phyloP scores from a whole-genome alignment of 2,329 filamentous ascomycete species.

The Chalaropsis thielavioides region DNA sequence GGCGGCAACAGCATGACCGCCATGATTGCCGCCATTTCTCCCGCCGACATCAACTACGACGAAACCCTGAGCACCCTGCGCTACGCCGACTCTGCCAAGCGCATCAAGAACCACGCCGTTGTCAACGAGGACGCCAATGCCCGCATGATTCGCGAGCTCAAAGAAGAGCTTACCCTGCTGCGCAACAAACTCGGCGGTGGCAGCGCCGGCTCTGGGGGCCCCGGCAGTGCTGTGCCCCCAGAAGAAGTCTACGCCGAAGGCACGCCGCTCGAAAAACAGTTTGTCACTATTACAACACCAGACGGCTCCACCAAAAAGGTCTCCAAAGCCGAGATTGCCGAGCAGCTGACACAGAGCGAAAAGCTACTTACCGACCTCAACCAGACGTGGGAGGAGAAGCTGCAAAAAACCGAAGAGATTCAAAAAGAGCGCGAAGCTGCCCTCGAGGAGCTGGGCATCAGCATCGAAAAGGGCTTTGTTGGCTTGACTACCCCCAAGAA shows the following conservation, averaged over 20 bases:
- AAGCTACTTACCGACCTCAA: conserved; percentile 93
- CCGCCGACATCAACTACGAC: conserved; percentile 97
- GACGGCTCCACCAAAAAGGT: conserved; percentile 89
- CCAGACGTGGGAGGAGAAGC: conserved; percentile 96
- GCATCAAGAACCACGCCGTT: conserved; percentile 99
- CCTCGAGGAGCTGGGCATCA: conserved; percentile 91
- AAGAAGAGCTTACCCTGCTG: conserved; percentile 79
- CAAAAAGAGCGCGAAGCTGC: conserved; percentile 94
- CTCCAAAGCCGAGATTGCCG: conserved; percentile 93
- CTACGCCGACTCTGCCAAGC: conserved; percentile 94
- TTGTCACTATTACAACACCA: conserved; percentile 78
- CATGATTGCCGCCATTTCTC: conserved; percentile 98
- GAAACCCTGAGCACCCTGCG: conserved; percentile 90
- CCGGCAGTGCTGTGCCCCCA: conserved; percentile 37
- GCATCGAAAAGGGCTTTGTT: conserved; percentile 96
- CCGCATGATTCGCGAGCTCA: conserved; percentile 94
- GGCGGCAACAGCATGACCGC: conserved; percentile 99
- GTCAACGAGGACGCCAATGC: conserved; percentile 98
- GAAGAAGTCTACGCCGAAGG: conserved; percentile 85
- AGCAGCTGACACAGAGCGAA: conserved; percentile 90
- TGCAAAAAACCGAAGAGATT: conserved; percentile 88
- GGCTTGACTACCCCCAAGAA: conserved; percentile 94
- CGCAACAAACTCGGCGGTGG: conserved; percentile 68
- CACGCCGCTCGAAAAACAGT: conserved; percentile 86
- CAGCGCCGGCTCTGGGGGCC: conserved; percentile 31